phyloP scores from a whole-genome alignment of 306 rosid genomes.

The Cicer bijugum region DNA sequence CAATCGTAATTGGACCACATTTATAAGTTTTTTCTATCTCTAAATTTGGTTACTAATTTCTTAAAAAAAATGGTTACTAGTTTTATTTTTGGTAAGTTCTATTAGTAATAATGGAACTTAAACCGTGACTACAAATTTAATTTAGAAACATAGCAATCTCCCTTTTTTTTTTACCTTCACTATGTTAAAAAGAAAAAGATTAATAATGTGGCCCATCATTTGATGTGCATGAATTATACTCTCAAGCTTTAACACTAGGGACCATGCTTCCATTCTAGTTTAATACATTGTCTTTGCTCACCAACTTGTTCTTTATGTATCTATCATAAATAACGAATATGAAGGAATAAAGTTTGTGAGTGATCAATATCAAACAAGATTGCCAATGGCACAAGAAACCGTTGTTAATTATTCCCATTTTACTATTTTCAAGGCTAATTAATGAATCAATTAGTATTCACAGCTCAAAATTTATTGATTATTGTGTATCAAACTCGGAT shows the following conservation, averaged over 20 bases:
- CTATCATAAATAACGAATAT: not conserved
- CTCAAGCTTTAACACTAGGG: constrained; percentile 2
- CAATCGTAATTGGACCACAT: too few species aligned
- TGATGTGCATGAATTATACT: not conserved
- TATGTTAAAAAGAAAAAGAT: not conserved
- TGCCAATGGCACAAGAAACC: not conserved
- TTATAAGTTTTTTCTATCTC: too few species aligned
- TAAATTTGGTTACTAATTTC: too few species aligned
- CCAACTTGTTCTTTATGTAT: constrained; percentile 24
- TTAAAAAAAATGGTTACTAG: too few species aligned
- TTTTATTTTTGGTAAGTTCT: too few species aligned
- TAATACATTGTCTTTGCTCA: not conserved
- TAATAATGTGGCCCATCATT: not conserved
- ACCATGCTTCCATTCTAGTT: not conserved
- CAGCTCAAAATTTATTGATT: too few species aligned
- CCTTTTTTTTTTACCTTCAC: not conserved
- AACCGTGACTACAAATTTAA: too few species aligned
- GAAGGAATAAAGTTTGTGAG: not conserved
- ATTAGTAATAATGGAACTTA: too few species aligned
- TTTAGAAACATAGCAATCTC: not conserved
- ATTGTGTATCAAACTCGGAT: too few species aligned
- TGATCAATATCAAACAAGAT: not conserved
- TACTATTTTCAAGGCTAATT: too few species aligned
- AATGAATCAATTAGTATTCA: too few species aligned
- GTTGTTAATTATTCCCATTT: not conserved